Base-by-base conservation (phyloP, 2,329 filamentous ascomycete species). In the Aspergillus aculeatinus region DNA sequence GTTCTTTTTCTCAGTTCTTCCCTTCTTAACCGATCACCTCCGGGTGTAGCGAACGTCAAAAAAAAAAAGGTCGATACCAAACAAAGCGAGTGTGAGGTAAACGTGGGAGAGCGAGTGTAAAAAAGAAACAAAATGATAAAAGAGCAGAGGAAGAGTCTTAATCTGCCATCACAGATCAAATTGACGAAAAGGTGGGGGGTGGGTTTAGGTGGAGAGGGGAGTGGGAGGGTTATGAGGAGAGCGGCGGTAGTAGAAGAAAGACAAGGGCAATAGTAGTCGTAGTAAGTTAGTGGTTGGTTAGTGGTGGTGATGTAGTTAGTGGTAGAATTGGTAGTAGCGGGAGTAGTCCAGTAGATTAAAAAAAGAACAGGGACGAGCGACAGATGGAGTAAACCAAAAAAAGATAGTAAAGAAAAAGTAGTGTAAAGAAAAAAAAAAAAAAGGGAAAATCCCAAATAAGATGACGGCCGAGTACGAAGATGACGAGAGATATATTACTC, bases 41-140 rank as follows among this genome's bases (percentile, higher is more conserved):
- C 67, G 9, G 68, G 67, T 68, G 73, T 76, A 76, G 74, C 74
- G 74, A 76, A 71, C 68, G 74, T 76, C 39, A 67, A 66, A 72
- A 35, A 60, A 59, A 35, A 60, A 59, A 61, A 58, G 51, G 72
- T 68, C 71, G 68, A 70, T 71, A 68, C 68, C 67, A 70, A 72
- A 68, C 65, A 63, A 72, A 74, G 72, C 72, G 72, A 75, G 70
- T 69, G 71, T 74, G 67, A 66, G 64, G 72, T 72, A 73, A 76
- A 69, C 69, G 74, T 72, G 67, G 59, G 63, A 60, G 70, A 73
- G 70, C 70, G 72, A 73, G 69, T 72, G 69, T 42, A 69, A 62
- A 57, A 50, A 19, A 52, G 58, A 60, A 64, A 59, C 47, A 61
- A 63, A 53, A 63, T 50, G 55, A 65, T 52, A 47, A 60, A 52